phyloP scores from a whole-genome alignment of 768 basidiomycete species.

The Auriculariales sp. region DNA sequence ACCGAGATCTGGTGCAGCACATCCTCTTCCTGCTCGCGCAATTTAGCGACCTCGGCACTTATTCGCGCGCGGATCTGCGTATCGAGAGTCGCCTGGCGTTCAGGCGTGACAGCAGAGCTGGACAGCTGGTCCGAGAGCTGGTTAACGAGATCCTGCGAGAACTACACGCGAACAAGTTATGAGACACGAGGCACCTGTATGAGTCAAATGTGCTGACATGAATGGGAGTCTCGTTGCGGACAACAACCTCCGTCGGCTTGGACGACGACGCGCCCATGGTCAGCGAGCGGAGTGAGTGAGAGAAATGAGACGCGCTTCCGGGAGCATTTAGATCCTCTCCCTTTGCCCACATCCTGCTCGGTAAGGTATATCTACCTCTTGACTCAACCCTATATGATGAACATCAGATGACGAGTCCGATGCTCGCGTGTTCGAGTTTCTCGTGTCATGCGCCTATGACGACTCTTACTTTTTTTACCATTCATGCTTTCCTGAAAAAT shows the following conservation, averaged over 20 bases:
- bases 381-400: constrained; percentile 25
- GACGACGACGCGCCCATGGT: constrained; percentile 60
- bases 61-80: constrained; percentile 59
- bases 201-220: constrained; percentile 15
- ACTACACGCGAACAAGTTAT: constrained; percentile 27
- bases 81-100: constrained; percentile 63
- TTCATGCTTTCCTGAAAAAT: constrained; percentile 83
- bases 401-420: constrained; percentile 76
- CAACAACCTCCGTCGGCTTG: constrained; percentile 44
- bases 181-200: background rate
- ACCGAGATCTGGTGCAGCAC: constrained; percentile 61
- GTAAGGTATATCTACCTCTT: constrained; percentile 4
- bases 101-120: constrained; percentile 42
- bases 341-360: background rate
- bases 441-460: constrained; percentile 38
- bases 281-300: background rate
- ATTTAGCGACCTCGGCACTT: constrained; percentile 44
- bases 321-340: background rate
- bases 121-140: constrained; percentile 54
- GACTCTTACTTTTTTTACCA: constrained; percentile 59
- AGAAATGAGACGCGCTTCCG: background rate
- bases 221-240: constrained; percentile 37
- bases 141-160: constrained; percentile 73
- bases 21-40: constrained; percentile 53
- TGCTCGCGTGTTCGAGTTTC: constrained; percentile 37